Base-by-base conservation (phyloP, 768 basidiomycete genomes). In the Suillus occidentalis region DNA sequence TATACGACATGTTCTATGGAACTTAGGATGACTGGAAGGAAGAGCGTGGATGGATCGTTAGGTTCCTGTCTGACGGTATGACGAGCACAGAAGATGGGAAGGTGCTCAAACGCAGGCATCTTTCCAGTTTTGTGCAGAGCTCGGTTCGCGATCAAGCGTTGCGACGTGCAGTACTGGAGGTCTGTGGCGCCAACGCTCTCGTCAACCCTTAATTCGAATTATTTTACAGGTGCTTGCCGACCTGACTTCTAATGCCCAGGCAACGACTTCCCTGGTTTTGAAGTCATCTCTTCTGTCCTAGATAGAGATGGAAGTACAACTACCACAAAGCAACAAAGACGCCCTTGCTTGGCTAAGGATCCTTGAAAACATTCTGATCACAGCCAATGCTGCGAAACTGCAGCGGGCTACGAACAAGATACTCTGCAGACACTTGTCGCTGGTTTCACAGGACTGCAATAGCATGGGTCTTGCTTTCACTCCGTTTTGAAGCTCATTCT, bases 1-100 rank as follows among this genome's bases (percentile, higher is more conserved):
- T 99, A 7, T 98, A 93, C 71, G 82, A 82, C 13, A 89, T 97
- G 87, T 80, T 98, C 5, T 97, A 94, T 73, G 93, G 91, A 69
- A 83, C 82, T 28, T 78, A 81, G 5, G 89, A 92, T 47, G 89
- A 89, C 16, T 95, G 92, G 90, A 90, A 87, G 77, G 90, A 88
- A 75, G 94, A 97, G 71, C 82, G 94, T n/a, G 83, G 82, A 2
- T 98, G 95, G 95, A 95, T 97, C 36, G 78, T 97, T 39, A 83
- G 28, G 28, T 28, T 28, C 28, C 28, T 28, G 28, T 28, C 28
- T 28, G 28, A 28, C 28, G 28, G 28, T 0, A 89, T 94, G 85
- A 82, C 82, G 67, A 84, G 87, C 57, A 81, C 82, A 0, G 83
- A 86, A 49, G 95, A 98, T 70, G 97, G 95, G 95, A 82, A 82